Evolutionary conservation across 257 asterid species (phyloP), one percentile per base, ranked within the genome.

Genomic region (Gentiana dahurica): DNA sequence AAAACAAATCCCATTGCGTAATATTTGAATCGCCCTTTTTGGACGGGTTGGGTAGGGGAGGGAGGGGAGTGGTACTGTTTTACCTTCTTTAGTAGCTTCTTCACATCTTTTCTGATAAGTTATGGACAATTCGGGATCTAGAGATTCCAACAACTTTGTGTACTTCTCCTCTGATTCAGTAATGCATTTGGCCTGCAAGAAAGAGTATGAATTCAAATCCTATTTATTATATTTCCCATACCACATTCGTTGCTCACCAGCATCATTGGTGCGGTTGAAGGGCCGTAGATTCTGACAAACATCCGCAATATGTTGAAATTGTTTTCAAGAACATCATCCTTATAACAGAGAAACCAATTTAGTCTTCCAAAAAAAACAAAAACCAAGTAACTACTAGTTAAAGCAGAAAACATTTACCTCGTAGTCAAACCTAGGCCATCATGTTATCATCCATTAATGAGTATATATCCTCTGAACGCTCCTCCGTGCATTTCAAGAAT

Each of bases 81-180:
- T 60, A 87, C 95, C 98, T 85, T 91, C 98, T 76, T 64, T 81
- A 12, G 96, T 91, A 59, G 98, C 95, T 72, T 83, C 95, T 81
- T 87, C 88, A 59, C 95, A 91, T 75, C 98, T 83, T 72, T 66
- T 79, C 66, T 69, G 84, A 76, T 81, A 83, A 61, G 65, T 78
- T 49, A 11, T 49, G 3, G 78, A 75, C 69, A 91, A 65, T 33
- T 76, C 84, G 4, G 89, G 76, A 52, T 73, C 94, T 13, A 91
- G 66, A 37, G 76, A 75, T 75, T 75, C 75, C 66, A 75, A 72
- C 55, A 81, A 68, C 13, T 47, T 62, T 8, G 65, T 80, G 57
- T 91, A 85, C 68, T 79, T 81, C 66, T 78, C 94, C 74, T 91
- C 96, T 4, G 84, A 86, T 76, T 81, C 89, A 36, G 90, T 64